Evolutionary conservation across 805 yeast genomes (phyloP), one percentile per base, ranked within the genome.

Genomic region (Cyberlindnera euphorbiiphila): DNA sequence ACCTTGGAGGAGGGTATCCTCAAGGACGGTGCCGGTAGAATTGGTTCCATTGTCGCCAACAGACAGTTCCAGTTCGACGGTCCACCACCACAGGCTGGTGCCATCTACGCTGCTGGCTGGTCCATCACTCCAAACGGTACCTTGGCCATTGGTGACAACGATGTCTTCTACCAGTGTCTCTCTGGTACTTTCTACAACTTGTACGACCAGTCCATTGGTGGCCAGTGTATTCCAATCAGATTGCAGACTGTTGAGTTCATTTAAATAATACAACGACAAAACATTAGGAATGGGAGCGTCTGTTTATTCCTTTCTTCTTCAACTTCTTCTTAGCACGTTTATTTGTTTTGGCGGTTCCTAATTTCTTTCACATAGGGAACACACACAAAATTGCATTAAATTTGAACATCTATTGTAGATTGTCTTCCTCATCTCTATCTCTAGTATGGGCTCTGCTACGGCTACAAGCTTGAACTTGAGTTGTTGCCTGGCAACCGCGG

Each of bases 41-140:
- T 82, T 49, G 89, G 89, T 50, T 75, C 88, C 33, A 81, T 82
- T 64, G 91, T 82, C 50, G 79, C 88, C 39, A 82, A 81, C 78
- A 72, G 83, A 69, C 91, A 82, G 68, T 82, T 82, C 75, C 91
- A 82, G 68, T 82, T 82, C 55, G 91, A 82, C 61, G 89, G 89
- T 57, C 87, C 87, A 43, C 84, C 85, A 66, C 88, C 89, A 56
- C 91, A 82, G 70, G 85, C 83, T 22, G 85, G 84, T 62, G 71
- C 84, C 41, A 71, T 78, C 59, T 76, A 74, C 59, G 84, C 85
- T 50, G 77, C 73, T 39, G 85, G 85, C 47, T 78, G 85, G 85
- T 59, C 69, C 32, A 58, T 67, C 46, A 61, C 69, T 36, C 72
- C 71, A 46, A 79, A 72, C 19, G 76, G 75, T 60, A 58, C 65